Percentiles rank a stretch among this genome's conserved stretches.
Conservation (phyloP, 495 filamentous ascomycete species). For the Aspergillus ellipticus region DNA sequence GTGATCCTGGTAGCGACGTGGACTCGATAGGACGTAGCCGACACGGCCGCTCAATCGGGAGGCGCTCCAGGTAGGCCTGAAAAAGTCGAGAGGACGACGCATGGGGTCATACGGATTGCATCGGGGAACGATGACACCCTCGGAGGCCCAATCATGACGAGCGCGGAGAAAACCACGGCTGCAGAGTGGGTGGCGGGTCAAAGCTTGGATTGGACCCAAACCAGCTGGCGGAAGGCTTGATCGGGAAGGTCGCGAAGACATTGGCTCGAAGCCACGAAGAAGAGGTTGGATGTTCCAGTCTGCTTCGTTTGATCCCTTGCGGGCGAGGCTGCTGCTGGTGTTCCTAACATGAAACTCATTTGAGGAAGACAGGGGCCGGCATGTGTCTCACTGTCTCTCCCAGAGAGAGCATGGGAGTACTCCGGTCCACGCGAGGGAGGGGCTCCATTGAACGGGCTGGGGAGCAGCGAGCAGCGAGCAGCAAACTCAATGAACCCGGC, state of each 20-base stretch:
- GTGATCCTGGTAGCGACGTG: neutral
- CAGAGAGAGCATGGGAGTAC: neutral
- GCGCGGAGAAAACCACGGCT: slow-evolving; percentile 4
- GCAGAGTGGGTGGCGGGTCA: slow-evolving; percentile 12
- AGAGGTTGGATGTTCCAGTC: neutral
- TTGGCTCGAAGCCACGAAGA: neutral
- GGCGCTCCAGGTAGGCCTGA: neutral
- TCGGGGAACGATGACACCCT: slow-evolving; percentile 1
- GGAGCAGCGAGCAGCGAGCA: too few species aligned
- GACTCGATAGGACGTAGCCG: neutral
- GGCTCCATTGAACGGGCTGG: neutral
- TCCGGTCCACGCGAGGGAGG: neutral
- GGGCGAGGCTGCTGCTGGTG: neutral
- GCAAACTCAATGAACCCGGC: too few species aligned
- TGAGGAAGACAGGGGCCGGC: neutral
- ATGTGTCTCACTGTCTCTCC: neutral
- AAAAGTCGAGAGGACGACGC: neutral
- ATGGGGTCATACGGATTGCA: neutral
- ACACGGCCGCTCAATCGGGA: neutral
- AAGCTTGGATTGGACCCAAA: slow-evolving; percentile 9
- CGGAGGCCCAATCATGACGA: slow-evolving; percentile 10
- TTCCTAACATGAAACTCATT: neutral
- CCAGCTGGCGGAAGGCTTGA: slow-evolving; percentile 1
- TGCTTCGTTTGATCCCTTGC: neutral
- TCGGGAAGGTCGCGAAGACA: neutral